Evolutionary conservation across 2,329 filamentous ascomycete genomes (phyloP).

Genomic region (Cladosporium cucumerinum): DNA sequence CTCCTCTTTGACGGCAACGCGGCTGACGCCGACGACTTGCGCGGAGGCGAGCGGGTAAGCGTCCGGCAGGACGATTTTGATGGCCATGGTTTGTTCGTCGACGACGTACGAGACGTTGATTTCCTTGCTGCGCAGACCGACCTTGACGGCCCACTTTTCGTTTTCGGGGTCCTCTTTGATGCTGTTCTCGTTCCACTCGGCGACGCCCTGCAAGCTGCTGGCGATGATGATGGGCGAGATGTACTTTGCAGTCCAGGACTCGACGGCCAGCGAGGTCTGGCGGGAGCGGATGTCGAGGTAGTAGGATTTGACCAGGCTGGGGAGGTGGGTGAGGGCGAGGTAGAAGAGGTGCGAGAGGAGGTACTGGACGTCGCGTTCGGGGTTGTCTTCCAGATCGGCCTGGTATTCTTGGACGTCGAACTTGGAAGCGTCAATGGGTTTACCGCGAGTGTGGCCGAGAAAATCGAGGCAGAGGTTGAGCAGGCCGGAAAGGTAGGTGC

Average conservation of each 20-base stretch:
- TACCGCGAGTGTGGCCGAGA: conserved; percentile 72
- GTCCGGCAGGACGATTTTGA: conserved; percentile 74
- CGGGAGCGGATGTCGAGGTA: conserved; percentile 75
- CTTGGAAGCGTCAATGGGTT: conserved; percentile 66
- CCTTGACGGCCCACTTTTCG: conserved; percentile 63
- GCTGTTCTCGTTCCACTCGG: conserved; percentile 57
- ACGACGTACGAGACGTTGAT: conserved; percentile 81
- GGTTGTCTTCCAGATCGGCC: conserved; percentile 51
- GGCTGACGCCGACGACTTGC: conserved; percentile 70
- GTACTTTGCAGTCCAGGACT: conserved; percentile 78
- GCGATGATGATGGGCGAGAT: conserved; percentile 70
- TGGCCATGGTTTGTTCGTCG: conserved; percentile 79
- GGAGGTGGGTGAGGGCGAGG: conserved; percentile 70
- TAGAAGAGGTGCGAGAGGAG: conserved; percentile 85
- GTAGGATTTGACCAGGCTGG: conserved; percentile 78
- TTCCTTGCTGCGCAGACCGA: conserved; percentile 68
- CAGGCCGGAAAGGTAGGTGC: conserved; percentile 64
- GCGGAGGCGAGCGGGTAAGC: conserved; percentile 81
- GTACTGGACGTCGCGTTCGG: conserved; percentile 75
- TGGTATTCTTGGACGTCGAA: conserved; percentile 67
- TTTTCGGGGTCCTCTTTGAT: conserved; percentile 41
- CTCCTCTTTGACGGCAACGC: conserved; percentile 82
- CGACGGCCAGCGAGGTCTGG: conserved; percentile 74
- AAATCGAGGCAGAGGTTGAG: conserved; percentile 81
- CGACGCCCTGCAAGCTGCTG: conserved; percentile 64